Base-by-base conservation (phyloP, 495 filamentous ascomycete species). In the Daldinia vernicosa region DNA sequence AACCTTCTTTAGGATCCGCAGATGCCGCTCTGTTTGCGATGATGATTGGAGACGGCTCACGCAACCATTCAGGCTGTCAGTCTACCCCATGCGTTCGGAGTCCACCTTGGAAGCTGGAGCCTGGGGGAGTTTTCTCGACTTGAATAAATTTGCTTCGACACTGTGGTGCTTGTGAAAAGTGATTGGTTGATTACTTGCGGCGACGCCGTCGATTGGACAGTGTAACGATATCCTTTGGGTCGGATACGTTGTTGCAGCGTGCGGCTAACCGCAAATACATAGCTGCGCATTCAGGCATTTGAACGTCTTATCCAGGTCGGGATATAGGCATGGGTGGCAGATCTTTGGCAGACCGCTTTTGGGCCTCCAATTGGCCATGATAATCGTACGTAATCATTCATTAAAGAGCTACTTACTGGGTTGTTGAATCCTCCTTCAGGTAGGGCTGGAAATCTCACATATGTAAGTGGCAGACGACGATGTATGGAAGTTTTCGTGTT, bases 401-500 rank as follows among this genome's bases (percentile, higher is more conserved):
- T 53, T n/a, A 30, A 53, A 27, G 4, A 15, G 5, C 12, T 30
- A 28, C 14, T 30, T 30, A 8, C 50, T 6, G 5, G 50, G 50
- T 53, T 53, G 50, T 53, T 30, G 50, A 27, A 53, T 53, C 50
- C 50, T 53, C 15, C 50, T 53, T 53, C 50, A 53, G 50, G 50
- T 53, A 53, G 50, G 50, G 27, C 50, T 53, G 27, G 24, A 27
- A 53, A 28, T n/a, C 50, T 27, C 1, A 53, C 40, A n/a, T 17
- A 15, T 2, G 9, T 53, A 30, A 30, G 27, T 53, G 11, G 24
- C n/a, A 15, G 1, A 53, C 14, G 19, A 47, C 8, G 17, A 47
- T 24, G 43, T 14, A 14, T 47, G 50, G 27, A 53, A 30, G 0
- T 28, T 53, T 8, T 30, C 2, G 11, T n/a, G 14, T 53, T 22